Percentiles rank a stretch among this genome's conserved stretches.
Evolutionary conservation across 148 eudicot genomes (phyloP).

Genomic region (Diospyros kaki): DNA sequence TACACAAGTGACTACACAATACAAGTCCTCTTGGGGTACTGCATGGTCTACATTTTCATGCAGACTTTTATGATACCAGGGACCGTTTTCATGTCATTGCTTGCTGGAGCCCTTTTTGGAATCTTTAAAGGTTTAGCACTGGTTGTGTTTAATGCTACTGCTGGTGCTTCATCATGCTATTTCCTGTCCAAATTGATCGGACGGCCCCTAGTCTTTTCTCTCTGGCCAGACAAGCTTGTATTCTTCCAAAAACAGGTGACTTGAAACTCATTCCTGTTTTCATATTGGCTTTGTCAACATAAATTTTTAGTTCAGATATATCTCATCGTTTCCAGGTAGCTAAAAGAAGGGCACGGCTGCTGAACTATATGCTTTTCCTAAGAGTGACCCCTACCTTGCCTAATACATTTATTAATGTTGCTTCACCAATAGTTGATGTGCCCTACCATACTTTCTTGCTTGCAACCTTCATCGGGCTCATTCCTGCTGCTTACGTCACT

Average conservation of each 20-base stretch:
- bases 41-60: constrained; percentile 92
- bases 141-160: constrained; percentile 81
- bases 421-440: constrained; percentile 94
- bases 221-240: constrained; percentile 85
- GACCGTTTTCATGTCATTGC: constrained; percentile 93
- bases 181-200: constrained; percentile 87
- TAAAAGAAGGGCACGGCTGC: constrained; percentile 62
- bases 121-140: constrained; percentile 73
- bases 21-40: constrained; percentile 88
- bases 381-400: constrained; percentile 97
- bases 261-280: background rate
- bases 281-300: background rate
- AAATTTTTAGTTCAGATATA: constrained; percentile 6
- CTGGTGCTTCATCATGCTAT: constrained; percentile 97
- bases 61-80: constrained; percentile 99
- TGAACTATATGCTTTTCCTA: constrained; percentile 93
- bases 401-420: constrained; percentile 85
- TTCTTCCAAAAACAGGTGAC: constrained; percentile 86
- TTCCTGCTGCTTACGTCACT: constrained; percentile 92
- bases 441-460: constrained; percentile 91
- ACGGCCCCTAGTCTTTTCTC: constrained; percentile 61
- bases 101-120: constrained; percentile 92
- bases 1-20: constrained; percentile 94
- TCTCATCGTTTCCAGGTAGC: constrained; percentile 54
- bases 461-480: constrained; percentile 75